A percentile compares a stretch with the other conserved stretches of the same genome.
These are phyloP conservation scores for Trichopus zeylanicus DNA, from an alignment of 116 monocot species.

Conservation along the genomic window DNA sequence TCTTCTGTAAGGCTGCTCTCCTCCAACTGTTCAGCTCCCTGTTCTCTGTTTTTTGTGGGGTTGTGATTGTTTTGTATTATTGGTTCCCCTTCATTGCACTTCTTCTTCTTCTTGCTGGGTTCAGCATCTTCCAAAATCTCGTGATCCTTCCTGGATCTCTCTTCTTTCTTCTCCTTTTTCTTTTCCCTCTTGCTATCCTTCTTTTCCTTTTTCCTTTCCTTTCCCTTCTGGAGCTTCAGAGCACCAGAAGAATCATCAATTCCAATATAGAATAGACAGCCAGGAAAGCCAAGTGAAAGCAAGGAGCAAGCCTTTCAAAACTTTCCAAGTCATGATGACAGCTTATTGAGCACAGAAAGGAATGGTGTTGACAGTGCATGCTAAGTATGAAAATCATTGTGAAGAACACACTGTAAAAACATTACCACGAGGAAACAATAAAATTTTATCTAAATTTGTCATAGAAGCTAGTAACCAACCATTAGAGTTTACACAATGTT, in stretches of 20 bases:
- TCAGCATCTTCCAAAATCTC: slow-evolving; percentile 5
- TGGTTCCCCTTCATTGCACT: slow-evolving; percentile 12
- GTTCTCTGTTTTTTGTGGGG: slow-evolving; percentile 4
- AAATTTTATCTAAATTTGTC: too few relatives aligned
- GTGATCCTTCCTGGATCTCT: slow-evolving; percentile 17
- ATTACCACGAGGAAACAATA: too few relatives aligned
- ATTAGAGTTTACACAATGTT: too few relatives aligned
- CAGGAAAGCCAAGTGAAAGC: slow-evolving; percentile 9
- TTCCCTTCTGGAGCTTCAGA: slow-evolving; percentile 46
- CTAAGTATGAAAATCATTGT: too few relatives aligned
- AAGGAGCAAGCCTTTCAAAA: neutral
- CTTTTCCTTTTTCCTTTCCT: slow-evolving; percentile 12
- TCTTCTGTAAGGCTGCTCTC: slow-evolving; percentile 80
- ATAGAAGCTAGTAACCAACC: too few relatives aligned
- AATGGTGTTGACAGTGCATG: too few relatives aligned
- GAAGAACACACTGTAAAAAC: too few relatives aligned
- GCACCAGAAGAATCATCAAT: slow-evolving; percentile 47
- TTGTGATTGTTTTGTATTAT: slow-evolving; percentile 2
- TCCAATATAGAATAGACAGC: slow-evolving; percentile 30
- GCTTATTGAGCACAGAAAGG: too few relatives aligned
- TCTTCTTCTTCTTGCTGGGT: slow-evolving; percentile 32
- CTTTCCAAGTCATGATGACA: too few relatives aligned
- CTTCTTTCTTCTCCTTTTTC: slow-evolving; percentile 22
- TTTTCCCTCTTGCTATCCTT: slow-evolving; percentile 22
- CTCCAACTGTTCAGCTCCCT: slow-evolving; percentile 39